Conservation (phyloP, 1,284 basidiomycete species). For the Puccinia sorghi region DNA sequence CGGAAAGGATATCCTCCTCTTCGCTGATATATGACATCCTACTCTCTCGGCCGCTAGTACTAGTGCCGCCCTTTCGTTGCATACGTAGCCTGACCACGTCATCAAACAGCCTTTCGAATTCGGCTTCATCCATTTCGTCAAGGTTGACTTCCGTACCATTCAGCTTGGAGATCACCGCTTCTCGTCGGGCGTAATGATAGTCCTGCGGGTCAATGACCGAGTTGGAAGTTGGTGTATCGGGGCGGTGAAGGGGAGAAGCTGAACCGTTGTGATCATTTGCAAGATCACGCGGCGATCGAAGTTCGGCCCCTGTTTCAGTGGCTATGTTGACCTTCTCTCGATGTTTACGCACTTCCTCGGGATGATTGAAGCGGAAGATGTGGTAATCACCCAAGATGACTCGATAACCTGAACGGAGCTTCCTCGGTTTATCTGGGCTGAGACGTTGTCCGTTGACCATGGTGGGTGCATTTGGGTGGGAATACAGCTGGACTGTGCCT, state of each 20-base stretch:
- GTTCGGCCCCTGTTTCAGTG: slow-evolving; percentile 63
- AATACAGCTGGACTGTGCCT: slow-evolving; percentile 70
- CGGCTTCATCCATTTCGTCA: slow-evolving; percentile 85
- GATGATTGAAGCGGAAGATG: slow-evolving; percentile 96
- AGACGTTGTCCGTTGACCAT: slow-evolving; percentile 92
- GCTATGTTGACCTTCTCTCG: slow-evolving; percentile 72
- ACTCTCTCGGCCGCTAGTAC: slow-evolving; percentile 67
- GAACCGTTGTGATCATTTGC: slow-evolving; percentile 53
- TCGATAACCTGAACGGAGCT: slow-evolving; percentile 85
- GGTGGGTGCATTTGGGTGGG: slow-evolving; percentile 76
- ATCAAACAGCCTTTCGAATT: slow-evolving; percentile 88
- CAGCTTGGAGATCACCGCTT: slow-evolving; percentile 79
- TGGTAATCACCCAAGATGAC: slow-evolving; percentile 97
- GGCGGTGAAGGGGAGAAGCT: slow-evolving; percentile 63
- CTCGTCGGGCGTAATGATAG: slow-evolving; percentile 88
- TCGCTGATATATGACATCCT: slow-evolving; percentile 63
- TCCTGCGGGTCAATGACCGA: slow-evolving; percentile 67
- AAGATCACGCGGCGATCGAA: slow-evolving; percentile 53
- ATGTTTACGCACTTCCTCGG: slow-evolving; percentile 86
- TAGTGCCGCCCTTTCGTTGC: slow-evolving; percentile 52
- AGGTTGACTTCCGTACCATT: slow-evolving; percentile 77
- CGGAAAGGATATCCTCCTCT: slow-evolving; percentile 65
- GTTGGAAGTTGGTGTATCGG: slow-evolving; percentile 68
- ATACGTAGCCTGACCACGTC: slow-evolving; percentile 82
- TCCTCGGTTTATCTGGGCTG: slow-evolving; percentile 64